A percentile compares a stretch with the other conserved stretches of the same genome.
These are phyloP conservation scores for Barbatosphaeria neglecta DNA, from an alignment of 495 filamentous ascomycete species.

Conservation along the genomic window DNA sequence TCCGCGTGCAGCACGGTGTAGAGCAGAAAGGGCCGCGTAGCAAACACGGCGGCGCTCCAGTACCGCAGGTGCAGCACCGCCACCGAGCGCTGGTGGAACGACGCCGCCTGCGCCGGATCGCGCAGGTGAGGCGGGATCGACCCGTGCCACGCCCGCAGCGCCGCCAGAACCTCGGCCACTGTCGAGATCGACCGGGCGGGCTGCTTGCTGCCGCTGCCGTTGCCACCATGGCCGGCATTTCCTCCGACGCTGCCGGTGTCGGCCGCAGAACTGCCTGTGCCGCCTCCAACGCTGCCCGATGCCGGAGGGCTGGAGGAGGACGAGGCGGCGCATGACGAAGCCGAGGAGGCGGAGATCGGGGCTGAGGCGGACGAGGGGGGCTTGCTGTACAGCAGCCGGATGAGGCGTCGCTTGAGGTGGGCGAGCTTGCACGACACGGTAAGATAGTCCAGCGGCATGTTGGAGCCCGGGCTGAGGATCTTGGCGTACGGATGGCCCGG, in stretches of 20 bases:
- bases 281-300: not conserved
- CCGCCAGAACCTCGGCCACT: conserved; percentile 9
- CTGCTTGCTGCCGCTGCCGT: not conserved
- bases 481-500: not conserved
- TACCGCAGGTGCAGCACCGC: conserved; percentile 18
- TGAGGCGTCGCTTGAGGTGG: conserved; percentile 14
- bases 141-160: conserved; percentile 15
- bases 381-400: conserved; percentile 14
- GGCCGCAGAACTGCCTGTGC: not conserved
- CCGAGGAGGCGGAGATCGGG: too few relatives aligned
- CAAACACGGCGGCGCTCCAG: conserved; percentile 15
- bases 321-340: too few relatives aligned
- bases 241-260: too few relatives aligned
- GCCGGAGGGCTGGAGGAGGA: too few relatives aligned
- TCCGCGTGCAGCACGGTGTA: conserved; percentile 11
- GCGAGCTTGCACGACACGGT: conserved; percentile 12
- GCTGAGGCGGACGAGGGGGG: conserved; percentile 1
- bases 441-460: conserved; percentile 14
- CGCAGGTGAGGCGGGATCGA: conserved; percentile 17
- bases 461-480: conserved; percentile 14
- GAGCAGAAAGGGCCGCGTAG: conserved; percentile 17
- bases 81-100: conserved; percentile 16
- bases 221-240: not conserved
- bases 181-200: conserved; percentile 9
- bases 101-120: conserved; percentile 13